Percentiles rank a stretch among this genome's conserved stretches.
These are phyloP conservation scores for Backusella sp. DNA, from an alignment of 192 early-diverging fungal species.

Conservation along the genomic window DNA sequence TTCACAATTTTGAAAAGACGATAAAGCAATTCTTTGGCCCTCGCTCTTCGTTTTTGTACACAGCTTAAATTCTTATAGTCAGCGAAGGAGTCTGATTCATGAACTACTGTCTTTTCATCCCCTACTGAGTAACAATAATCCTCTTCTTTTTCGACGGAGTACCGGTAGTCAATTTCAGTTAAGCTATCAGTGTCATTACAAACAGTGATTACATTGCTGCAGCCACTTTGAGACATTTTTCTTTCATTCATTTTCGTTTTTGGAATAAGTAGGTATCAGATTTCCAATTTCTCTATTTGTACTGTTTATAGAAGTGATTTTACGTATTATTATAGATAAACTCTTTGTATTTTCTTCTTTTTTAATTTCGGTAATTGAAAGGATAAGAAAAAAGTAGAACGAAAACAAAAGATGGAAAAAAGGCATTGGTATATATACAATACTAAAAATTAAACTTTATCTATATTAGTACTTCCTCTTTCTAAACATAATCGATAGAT, in stretches of 20 bases:
- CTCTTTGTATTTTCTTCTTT: neutral
- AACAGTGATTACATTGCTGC: neutral
- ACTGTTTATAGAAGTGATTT: neutral
- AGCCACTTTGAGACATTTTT: neutral
- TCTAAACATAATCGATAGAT: neutral
- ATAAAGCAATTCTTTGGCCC: neutral
- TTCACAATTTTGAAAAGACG: neutral
- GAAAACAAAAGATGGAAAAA: neutral
- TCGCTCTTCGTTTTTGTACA: neutral
- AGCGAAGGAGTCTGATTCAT: neutral
- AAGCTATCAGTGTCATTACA: neutral
- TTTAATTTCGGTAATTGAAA: neutral
- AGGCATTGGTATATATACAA: neutral
- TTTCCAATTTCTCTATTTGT: neutral
- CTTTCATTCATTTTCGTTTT: neutral
- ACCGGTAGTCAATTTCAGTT: neutral
- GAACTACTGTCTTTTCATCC: neutral
- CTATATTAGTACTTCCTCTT: neutral
- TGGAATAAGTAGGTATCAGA: neutral
- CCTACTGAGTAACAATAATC: neutral
- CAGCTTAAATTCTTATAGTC: neutral
- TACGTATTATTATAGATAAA: neutral
- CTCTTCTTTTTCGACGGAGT: neutral
- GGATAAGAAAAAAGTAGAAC: neutral
- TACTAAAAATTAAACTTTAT: neutral